Percentiles rank a stretch among this genome's conserved stretches.
phyloP scores from a whole-genome alignment of 1,139 yeast genomes.

The Torulaspora globosa region DNA sequence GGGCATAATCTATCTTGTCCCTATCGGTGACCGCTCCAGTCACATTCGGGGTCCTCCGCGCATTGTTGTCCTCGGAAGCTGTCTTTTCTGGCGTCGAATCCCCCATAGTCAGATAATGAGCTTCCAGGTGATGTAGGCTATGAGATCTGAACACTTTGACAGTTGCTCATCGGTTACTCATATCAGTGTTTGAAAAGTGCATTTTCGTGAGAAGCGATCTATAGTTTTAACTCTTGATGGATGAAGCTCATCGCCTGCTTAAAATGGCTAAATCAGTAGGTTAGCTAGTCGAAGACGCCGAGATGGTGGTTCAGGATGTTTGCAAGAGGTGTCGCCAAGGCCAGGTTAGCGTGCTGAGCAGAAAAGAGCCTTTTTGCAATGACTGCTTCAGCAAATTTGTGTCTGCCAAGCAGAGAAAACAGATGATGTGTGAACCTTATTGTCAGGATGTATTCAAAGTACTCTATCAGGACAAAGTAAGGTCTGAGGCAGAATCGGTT shows the following conservation, averaged over 20 bases:
- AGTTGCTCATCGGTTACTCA: background rate
- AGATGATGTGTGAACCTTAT: slow-evolving; percentile 67
- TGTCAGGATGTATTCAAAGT: slow-evolving; percentile 60
- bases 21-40: slow-evolving; percentile 18
- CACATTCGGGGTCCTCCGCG: background rate
- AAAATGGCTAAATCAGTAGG: background rate
- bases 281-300: background rate
- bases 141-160: background rate
- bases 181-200: background rate
- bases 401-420: slow-evolving; percentile 74
- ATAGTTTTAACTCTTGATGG: slow-evolving; percentile 4
- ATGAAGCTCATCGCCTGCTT: slow-evolving; percentile 10
- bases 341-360: slow-evolving; percentile 47
- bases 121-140: background rate
- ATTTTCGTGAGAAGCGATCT: slow-evolving; percentile 8
- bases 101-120: background rate
- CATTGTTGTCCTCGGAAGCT: background rate
- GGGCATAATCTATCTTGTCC: slow-evolving; percentile 27
- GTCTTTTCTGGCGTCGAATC: background rate
- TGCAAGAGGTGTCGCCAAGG: slow-evolving; percentile 50
- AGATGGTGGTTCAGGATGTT: background rate
- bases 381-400: slow-evolving; percentile 70
- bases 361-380: slow-evolving; percentile 69
- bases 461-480: slow-evolving; percentile 37
- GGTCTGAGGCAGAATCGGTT: slow-evolving; percentile 30